A percentile compares a stretch with the other conserved stretches of the same genome.
phyloP scores from a whole-genome alignment of 805 yeast species.

The Metschnikowia reukaufii region DNA sequence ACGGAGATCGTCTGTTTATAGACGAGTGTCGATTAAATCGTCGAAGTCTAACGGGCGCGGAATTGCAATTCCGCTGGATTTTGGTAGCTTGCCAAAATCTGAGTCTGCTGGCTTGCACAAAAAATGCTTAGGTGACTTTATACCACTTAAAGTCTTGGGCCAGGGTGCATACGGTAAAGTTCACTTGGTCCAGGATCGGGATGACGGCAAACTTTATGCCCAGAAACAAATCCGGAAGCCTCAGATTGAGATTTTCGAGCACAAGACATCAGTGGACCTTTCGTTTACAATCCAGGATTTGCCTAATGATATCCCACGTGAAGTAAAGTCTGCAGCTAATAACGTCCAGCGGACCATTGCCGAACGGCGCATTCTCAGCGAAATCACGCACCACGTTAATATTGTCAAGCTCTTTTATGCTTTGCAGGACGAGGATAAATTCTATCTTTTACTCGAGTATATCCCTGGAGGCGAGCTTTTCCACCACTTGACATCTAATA shows the following conservation, averaged over 20 bases:
- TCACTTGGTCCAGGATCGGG: conserved; percentile 36
- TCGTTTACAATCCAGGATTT: conserved; percentile 23
- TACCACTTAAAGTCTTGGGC: conserved; percentile 44
- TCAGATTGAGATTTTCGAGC: conserved; percentile 20
- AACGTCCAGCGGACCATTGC: conserved; percentile 22
- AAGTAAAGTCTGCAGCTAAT: conserved; percentile 12
- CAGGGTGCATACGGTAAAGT: conserved; percentile 47
- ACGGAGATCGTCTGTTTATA: conserved; percentile 20
- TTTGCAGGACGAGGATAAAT: conserved; percentile 44
- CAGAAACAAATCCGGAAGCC: conserved; percentile 44
- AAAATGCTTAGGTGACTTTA: conserved; percentile 39
- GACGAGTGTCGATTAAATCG: conserved; percentile 20
- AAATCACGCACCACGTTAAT: conserved; percentile 44
- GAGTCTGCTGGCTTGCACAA: conserved; percentile 10
- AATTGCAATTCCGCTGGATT: conserved; percentile 19
- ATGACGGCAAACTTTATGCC: conserved; percentile 42
- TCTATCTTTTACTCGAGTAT: conserved; percentile 44
- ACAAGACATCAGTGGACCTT: conserved; percentile 23
- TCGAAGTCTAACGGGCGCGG: conserved; percentile 13
- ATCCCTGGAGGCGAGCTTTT: conserved; percentile 47
- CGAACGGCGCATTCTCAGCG: conserved; percentile 19
- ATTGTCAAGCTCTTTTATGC: conserved; percentile 46
- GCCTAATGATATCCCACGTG: conserved; percentile 4
- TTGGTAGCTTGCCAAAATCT: conserved; percentile 11
- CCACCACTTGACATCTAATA: conserved; percentile 36